phyloP scores from a whole-genome alignment of 805 yeast genomes.

The Candida endomychidarum region DNA sequence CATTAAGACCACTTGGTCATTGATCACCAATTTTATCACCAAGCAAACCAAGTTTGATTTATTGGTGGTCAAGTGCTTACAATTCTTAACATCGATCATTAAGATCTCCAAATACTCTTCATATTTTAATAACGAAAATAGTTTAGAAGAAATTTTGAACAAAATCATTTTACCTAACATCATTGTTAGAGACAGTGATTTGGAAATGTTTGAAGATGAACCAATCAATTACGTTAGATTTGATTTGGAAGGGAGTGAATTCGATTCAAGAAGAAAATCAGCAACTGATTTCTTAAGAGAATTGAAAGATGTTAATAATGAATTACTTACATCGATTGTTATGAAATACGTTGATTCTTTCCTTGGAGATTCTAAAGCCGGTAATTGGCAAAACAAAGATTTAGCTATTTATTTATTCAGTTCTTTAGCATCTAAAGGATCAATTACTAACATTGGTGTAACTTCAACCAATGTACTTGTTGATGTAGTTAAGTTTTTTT shows the following conservation, averaged over 20 bases:
- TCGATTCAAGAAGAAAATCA: constrained; percentile 87
- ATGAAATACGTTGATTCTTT: constrained; percentile 70
- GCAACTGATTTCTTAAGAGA: constrained; percentile 92
- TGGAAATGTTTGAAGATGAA: constrained; percentile 94
- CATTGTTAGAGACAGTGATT: constrained; percentile 80
- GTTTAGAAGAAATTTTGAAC: constrained; percentile 71
- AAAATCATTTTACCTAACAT: constrained; percentile 88
- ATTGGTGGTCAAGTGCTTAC: constrained; percentile 74
- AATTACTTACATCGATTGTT: constrained; percentile 70
- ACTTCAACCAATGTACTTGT: constrained; percentile 80
- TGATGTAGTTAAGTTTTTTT: constrained; percentile 85
- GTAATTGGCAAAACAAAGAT: constrained; percentile 82
- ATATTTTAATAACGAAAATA: constrained; percentile 59
- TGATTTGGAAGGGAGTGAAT: constrained; percentile 93
- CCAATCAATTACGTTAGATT: constrained; percentile 91
- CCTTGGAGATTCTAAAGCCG: constrained; percentile 44
- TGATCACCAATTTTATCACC: constrained; percentile 62
- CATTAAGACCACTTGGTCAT: constrained; percentile 78
- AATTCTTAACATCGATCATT: constrained; percentile 80
- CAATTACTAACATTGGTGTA: constrained; percentile 82
- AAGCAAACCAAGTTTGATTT: constrained; percentile 79
- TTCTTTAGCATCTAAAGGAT: constrained; percentile 88
- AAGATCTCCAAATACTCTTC: constrained; percentile 65
- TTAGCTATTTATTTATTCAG: constrained; percentile 83
- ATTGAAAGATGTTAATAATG: constrained; percentile 75